Conservation (phyloP, 306 rosid species). For the Pyrus betulifolia region DNA sequence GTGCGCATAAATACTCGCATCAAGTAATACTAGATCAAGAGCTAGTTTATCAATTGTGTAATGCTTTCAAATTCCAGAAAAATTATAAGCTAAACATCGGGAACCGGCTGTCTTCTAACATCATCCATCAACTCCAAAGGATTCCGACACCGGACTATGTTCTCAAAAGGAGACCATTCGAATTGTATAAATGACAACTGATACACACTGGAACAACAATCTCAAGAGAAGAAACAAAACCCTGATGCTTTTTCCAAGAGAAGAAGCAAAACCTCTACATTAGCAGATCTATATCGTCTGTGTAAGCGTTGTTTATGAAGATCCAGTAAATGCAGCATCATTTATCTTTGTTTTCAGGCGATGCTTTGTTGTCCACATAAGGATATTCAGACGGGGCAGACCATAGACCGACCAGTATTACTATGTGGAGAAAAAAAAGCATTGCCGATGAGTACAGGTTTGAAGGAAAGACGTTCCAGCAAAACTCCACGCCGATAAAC, state of each 20-base stretch:
- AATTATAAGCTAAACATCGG: neutral
- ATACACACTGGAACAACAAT: neutral
- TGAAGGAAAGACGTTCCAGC: conserved; percentile 94
- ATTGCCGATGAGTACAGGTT: conserved; percentile 46
- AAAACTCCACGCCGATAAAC: conserved; percentile 73
- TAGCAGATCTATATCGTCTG: neutral
- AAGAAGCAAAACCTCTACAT: neutral
- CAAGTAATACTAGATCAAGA: neutral
- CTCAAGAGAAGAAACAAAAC: neutral
- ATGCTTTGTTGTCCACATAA: conserved; percentile 32
- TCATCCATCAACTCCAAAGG: neutral
- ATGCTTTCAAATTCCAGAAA: neutral
- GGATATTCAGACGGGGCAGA: conserved; percentile 62
- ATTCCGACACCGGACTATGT: neutral
- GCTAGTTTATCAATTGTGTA: neutral
- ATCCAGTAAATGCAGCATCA: conserved; percentile 3
- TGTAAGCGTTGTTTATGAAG: neutral
- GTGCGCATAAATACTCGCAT: no score
- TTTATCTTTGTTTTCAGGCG: conserved; percentile 28
- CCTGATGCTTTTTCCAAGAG: neutral
- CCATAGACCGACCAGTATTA: conserved; percentile 78
- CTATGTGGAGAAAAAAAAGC: conserved; percentile 60
- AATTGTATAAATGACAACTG: neutral
- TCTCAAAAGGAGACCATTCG: neutral
- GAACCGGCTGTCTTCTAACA: neutral